Conservation (phyloP, 495 filamentous ascomycete species). For the Echria macrotheca region DNA sequence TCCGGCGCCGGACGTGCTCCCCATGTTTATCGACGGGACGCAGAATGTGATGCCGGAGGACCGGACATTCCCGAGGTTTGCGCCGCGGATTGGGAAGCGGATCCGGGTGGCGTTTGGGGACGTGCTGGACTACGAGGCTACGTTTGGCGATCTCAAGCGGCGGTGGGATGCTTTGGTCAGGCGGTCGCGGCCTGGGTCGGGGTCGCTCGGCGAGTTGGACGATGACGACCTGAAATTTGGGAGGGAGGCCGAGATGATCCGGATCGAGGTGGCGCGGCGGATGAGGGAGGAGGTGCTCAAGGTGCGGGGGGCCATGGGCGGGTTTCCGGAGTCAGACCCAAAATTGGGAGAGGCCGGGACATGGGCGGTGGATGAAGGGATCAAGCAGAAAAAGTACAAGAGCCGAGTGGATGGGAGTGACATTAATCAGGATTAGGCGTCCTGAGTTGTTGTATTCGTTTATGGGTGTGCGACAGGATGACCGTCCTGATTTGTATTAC, state of each 20-base stretch:
- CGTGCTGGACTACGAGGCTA: slow-evolving; percentile 50
- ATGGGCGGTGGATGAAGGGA: slow-evolving; percentile 32
- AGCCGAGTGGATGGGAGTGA: slow-evolving; percentile 44
- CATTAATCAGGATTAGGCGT: slow-evolving; percentile 37
- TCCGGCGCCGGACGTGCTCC: slow-evolving; percentile 77
- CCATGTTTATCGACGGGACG: slow-evolving; percentile 88
- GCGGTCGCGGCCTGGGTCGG: slow-evolving; percentile 28
- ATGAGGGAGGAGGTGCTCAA: slow-evolving; percentile 75
- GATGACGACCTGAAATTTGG: slow-evolving; percentile 52
- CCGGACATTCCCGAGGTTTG: slow-evolving; percentile 69
- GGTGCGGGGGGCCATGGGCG: slow-evolving; percentile 57
- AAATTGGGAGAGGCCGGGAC: slow-evolving; percentile 43
- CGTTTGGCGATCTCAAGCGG: slow-evolving; percentile 62
- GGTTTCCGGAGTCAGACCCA: slow-evolving; percentile 71
- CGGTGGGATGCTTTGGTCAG: slow-evolving; percentile 61
- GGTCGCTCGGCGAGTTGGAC: slow-evolving; percentile 54
- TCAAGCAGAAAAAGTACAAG: slow-evolving; percentile 37
- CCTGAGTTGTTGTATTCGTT: too few species aligned
- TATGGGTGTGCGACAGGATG: too few species aligned
- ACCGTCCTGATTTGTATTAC: too few species aligned
- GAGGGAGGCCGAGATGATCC: slow-evolving; percentile 66
- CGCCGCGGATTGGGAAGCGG: slow-evolving; percentile 67
- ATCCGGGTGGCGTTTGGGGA: slow-evolving; percentile 73
- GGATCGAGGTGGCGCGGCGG: slow-evolving; percentile 74
- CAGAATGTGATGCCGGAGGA: slow-evolving; percentile 80